These are phyloP conservation scores for Candida sithepensis DNA, from an alignment of 805 yeast species.

Conservation along the genomic window DNA sequence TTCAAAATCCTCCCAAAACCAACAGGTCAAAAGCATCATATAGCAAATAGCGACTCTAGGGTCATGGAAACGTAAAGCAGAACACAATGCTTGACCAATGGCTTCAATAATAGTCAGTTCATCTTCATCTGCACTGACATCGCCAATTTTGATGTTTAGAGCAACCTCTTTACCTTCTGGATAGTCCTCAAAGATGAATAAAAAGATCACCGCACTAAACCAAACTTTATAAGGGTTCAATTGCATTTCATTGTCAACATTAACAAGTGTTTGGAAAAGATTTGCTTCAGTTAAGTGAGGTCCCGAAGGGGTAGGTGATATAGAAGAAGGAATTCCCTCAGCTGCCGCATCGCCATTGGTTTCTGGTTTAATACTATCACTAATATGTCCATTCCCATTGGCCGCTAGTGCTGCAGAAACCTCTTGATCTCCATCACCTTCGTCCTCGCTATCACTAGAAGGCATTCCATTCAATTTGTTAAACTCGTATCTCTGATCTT, in stretches of 20 bases:
- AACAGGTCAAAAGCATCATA: constrained; percentile 63
- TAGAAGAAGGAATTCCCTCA: constrained; percentile 5
- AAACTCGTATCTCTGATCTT: constrained; percentile 57
- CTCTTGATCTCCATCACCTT: constrained; percentile 3
- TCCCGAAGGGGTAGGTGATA: constrained; percentile 2
- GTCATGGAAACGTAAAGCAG: constrained; percentile 59
- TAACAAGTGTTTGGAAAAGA: constrained; percentile 66
- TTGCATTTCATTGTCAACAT: constrained; percentile 66
- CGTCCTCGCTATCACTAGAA: constrained; percentile 8
- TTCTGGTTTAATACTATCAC: neutral
- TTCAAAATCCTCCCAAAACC: constrained; percentile 73
- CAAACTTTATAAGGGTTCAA: constrained; percentile 85
- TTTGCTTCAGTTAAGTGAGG: constrained; percentile 47
- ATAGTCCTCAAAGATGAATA: constrained; percentile 56
- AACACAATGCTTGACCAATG: constrained; percentile 66
- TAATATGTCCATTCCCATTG: constrained; percentile 1
- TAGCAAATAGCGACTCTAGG: constrained; percentile 78
- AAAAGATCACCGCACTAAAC: constrained; percentile 71
- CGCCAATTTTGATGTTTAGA: constrained; percentile 52
- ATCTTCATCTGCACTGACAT: constrained; percentile 62
- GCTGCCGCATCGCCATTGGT: neutral
- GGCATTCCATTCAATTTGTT: constrained; percentile 25
- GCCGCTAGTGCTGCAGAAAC: constrained; percentile 2
- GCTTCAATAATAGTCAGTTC: constrained; percentile 70
- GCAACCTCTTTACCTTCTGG: constrained; percentile 47